These are phyloP conservation scores for Amanita inopinata DNA, from an alignment of 768 basidiomycete genomes.

Conservation along the genomic window DNA sequence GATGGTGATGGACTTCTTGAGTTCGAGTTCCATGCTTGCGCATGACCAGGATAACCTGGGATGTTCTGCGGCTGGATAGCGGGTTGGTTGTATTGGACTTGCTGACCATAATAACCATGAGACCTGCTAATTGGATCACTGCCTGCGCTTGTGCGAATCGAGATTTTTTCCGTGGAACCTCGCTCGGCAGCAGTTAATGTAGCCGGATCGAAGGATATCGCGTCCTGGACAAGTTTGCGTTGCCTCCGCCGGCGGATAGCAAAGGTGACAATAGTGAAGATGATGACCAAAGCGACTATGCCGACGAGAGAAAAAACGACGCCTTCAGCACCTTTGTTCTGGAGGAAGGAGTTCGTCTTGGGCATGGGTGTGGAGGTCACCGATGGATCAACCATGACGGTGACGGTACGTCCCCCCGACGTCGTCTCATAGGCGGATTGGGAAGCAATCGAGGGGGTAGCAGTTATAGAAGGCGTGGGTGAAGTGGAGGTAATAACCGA, in stretches of 20 bases:
- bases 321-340: constrained; percentile 57
- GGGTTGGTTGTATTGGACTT: no score
- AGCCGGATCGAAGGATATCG: constrained; percentile 43
- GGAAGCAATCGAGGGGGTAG: constrained; percentile 5
- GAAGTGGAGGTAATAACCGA: constrained; percentile 2
- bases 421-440: neutral
- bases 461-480: constrained; percentile 4
- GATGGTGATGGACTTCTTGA: neutral
- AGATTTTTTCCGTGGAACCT: constrained; percentile 17
- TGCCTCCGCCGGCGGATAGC: constrained; percentile 39
- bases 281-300: constrained; percentile 33
- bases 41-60: neutral
- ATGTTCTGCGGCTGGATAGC: no score
- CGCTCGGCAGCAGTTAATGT: constrained; percentile 16
- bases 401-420: constrained; percentile 3
- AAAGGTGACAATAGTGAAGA: constrained; percentile 36
- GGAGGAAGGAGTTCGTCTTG: constrained; percentile 36
- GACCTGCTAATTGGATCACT: no score
- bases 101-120: no score
- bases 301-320: constrained; percentile 47
- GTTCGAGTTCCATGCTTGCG: neutral
- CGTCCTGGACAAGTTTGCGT: constrained; percentile 30
- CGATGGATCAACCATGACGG: neutral
- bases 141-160: constrained; percentile 20
- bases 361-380: constrained; percentile 16